A percentile compares a stretch with the other conserved stretches of the same genome.
Conservation (phyloP, 176 grass and related monocot genomes). For the Leersia perrieri region DNA sequence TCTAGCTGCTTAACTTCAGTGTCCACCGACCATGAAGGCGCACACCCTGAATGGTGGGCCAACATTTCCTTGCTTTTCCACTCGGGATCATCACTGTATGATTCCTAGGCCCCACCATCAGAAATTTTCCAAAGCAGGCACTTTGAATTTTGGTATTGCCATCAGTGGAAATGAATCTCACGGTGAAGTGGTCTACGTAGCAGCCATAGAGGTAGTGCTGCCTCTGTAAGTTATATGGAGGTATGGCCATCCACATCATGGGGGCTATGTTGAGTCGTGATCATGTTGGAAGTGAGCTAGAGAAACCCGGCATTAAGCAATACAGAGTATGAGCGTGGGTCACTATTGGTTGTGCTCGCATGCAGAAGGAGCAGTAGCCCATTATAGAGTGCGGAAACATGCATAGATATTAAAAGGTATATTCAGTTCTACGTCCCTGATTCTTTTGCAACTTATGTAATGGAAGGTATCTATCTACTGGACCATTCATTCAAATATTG, state of each 20-base stretch:
- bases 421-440: background rate
- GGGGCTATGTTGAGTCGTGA: background rate
- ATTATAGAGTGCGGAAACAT: background rate
- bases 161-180: background rate
- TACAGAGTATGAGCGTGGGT: background rate
- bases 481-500: background rate
- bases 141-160: constrained; percentile 8
- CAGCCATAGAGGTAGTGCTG: constrained; percentile 19
- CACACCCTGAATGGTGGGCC: constrained; percentile 33
- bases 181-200: constrained; percentile 1
- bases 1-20: constrained; percentile 1
- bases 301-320: background rate
- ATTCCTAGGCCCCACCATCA: constrained; percentile 26
- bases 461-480: background rate
- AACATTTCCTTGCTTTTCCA: constrained; percentile 6
- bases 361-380: background rate
- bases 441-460: background rate
- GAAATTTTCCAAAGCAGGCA: constrained; percentile 13
- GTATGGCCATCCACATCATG: background rate
- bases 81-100: constrained; percentile 22
- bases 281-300: background rate
- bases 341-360: background rate
- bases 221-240: background rate
- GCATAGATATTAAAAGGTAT: background rate
- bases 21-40: constrained; percentile 31